Evolutionary conservation across 345 rosid genomes (phyloP).

Genomic region (Citrus mangshanensis): DNA sequence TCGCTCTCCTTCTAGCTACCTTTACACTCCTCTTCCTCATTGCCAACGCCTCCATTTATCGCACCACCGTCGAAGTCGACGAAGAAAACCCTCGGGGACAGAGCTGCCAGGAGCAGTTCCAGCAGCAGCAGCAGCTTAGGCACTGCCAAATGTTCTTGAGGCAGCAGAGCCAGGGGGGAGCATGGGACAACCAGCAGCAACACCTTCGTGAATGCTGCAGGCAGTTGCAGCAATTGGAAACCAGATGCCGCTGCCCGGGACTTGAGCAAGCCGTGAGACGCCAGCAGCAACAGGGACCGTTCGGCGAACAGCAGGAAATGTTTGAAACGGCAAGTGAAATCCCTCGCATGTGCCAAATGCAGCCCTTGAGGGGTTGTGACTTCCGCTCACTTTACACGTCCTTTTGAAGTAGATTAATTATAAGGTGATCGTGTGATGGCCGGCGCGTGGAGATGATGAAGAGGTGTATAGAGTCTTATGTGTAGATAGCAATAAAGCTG

Average conservation of each 20-base stretch:
- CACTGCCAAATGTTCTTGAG: neutral
- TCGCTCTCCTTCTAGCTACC: conserved; percentile 16
- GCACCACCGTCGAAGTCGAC: conserved; percentile 25
- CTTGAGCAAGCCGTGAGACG: neutral
- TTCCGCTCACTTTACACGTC: neutral
- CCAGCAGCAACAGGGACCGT: conserved; percentile 5
- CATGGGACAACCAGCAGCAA: neutral
- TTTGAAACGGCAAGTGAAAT: conserved; percentile 5
- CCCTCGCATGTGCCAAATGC: conserved; percentile 14
- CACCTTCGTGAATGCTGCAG: conserved; percentile 24
- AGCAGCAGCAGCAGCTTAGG: conserved; percentile 22
- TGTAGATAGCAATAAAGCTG: neutral
- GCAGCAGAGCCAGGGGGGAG: neutral
- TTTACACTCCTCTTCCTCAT: conserved; percentile 25
- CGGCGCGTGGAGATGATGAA: neutral
- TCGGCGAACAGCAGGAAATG: neutral
- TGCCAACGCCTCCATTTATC: conserved; percentile 31
- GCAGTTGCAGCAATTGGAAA: conserved; percentile 20
- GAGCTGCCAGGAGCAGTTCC: conserved; percentile 22
- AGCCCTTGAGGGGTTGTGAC: conserved; percentile 8
- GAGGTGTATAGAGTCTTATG: neutral
- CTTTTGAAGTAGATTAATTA: too few species aligned
- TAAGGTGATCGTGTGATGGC: neutral
- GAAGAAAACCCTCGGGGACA: neutral
- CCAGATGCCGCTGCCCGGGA: conserved; percentile 33